A percentile compares a stretch with the other conserved stretches of the same genome.
These are phyloP conservation scores for Metschnikowia shivogae DNA, from an alignment of 805 yeast species.

Conservation along the genomic window DNA sequence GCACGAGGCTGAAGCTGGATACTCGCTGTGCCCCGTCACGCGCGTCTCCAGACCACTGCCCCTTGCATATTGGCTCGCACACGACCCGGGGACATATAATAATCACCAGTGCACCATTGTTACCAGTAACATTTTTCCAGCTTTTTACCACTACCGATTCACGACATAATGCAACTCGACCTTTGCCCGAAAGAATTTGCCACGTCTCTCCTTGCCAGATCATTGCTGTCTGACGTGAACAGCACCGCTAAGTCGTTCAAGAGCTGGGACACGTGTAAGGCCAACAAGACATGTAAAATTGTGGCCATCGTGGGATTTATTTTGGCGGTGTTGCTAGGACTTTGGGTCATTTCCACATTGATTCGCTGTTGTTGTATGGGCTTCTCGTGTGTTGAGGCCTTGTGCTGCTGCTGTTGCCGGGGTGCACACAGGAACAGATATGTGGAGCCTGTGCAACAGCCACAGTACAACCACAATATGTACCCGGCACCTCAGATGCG, in stretches of 20 bases:
- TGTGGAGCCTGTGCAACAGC: constrained; percentile 19
- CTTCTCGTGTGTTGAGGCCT: constrained; percentile 38
- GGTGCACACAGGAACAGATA: constrained; percentile 18
- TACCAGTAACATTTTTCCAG: background rate
- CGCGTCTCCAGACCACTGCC: constrained; percentile 4
- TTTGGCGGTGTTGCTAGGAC: constrained; percentile 47
- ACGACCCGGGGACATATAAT: background rate
- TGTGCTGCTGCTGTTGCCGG: constrained; percentile 47
- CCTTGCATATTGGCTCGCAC: background rate
- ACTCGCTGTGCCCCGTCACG: background rate
- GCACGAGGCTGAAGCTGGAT: background rate
- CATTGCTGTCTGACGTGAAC: constrained; percentile 18
- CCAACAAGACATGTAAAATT: constrained; percentile 67
- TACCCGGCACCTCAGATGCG: constrained; percentile 22
- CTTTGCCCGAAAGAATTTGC: constrained; percentile 12
- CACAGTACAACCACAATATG: constrained; percentile 33
- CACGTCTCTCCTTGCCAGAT: background rate
- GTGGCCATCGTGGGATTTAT: constrained; percentile 71
- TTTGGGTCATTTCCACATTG: constrained; percentile 56
- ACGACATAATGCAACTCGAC: constrained; percentile 9
- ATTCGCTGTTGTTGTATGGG: constrained; percentile 59
- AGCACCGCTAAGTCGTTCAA: constrained; percentile 51
- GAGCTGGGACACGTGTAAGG: constrained; percentile 78
- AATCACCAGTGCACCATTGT: background rate
- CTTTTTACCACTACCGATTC: background rate